These are phyloP conservation scores for Ajuga chamaepitys DNA, from an alignment of 257 asterid species.

Conservation along the genomic window DNA sequence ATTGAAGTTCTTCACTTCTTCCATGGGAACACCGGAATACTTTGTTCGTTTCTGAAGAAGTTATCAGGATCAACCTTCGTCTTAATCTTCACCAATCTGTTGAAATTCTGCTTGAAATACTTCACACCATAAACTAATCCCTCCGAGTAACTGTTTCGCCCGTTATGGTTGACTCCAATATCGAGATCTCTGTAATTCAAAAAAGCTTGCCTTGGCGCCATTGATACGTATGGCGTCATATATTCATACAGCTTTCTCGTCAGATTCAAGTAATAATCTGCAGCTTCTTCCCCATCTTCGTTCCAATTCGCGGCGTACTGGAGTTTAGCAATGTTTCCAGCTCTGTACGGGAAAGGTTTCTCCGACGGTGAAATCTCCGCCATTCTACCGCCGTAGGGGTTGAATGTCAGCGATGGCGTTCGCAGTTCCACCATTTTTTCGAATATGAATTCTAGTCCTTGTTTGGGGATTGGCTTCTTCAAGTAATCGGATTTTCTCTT, in stretches of 20 bases:
- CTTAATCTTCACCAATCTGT: constrained; percentile 38
- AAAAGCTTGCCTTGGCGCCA: constrained; percentile 31
- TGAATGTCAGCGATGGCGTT: constrained; percentile 21
- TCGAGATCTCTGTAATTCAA: constrained; percentile 43
- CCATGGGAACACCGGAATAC: constrained; percentile 34
- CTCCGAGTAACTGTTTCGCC: constrained; percentile 22
- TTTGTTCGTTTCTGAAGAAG: constrained; percentile 37
- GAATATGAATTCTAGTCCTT: constrained; percentile 35
- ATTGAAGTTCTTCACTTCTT: no score
- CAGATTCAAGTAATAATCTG: constrained; percentile 10
- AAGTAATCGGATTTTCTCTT: constrained; percentile 63
- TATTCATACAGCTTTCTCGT: constrained; percentile 15
- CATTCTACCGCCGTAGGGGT: constrained; percentile 43
- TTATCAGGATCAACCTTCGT: constrained; percentile 31
- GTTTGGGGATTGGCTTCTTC: constrained; percentile 32
- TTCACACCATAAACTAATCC: constrained; percentile 37
- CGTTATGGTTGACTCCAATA: constrained; percentile 28
- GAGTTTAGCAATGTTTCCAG: constrained; percentile 35
- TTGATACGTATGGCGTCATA: constrained; percentile 43
- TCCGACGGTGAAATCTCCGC: constrained; percentile 29
- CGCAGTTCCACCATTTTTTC: constrained; percentile 42
- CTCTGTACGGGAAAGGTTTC: constrained; percentile 41
- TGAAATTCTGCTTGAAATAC: constrained; percentile 31
- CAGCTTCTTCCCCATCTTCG: constrained; percentile 27
- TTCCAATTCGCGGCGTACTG: constrained; percentile 42